Percentiles rank a stretch among this genome's conserved stretches.
Conservation (phyloP, 2,329 filamentous ascomycete genomes). For the Lecanicillium sp. region DNA sequence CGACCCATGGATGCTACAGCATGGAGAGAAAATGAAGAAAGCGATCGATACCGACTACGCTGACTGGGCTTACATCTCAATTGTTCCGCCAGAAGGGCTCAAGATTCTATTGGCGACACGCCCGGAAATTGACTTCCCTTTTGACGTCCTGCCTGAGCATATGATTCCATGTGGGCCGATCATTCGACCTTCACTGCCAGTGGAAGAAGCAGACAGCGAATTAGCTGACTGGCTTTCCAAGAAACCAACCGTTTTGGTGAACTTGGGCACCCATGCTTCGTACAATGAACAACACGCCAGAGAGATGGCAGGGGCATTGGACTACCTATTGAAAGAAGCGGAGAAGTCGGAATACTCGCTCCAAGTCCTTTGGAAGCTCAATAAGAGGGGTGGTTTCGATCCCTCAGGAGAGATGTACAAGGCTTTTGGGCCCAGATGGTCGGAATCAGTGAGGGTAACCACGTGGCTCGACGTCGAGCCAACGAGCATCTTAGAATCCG, state of each 20-base stretch:
- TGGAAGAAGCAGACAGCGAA: constrained; percentile 31
- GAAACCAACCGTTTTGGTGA: constrained; percentile 37
- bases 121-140: constrained; percentile 19
- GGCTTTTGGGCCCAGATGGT: constrained; percentile 12
- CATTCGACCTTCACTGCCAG: constrained; percentile 25
- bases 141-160: constrained; percentile 27
- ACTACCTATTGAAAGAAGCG: background rate
- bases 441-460: constrained; percentile 14
- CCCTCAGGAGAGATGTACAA: constrained; percentile 9
- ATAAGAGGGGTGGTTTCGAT: constrained; percentile 12
- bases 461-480: constrained; percentile 25
- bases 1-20: constrained; percentile 1
- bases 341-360: background rate
- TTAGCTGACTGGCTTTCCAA: constrained; percentile 33
- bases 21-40: background rate
- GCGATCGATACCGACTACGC: constrained; percentile 4
- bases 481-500: constrained; percentile 24
- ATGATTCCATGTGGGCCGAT: constrained; percentile 34
- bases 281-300: constrained; percentile 15
- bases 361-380: constrained; percentile 24
- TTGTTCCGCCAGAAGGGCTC: constrained; percentile 1
- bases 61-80: constrained; percentile 6
- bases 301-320: constrained; percentile 19
- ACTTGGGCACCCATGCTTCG: constrained; percentile 33
- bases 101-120: constrained; percentile 1